phyloP scores from a whole-genome alignment of 169 alveolate species.

The Plasmodium vivax region DNA sequence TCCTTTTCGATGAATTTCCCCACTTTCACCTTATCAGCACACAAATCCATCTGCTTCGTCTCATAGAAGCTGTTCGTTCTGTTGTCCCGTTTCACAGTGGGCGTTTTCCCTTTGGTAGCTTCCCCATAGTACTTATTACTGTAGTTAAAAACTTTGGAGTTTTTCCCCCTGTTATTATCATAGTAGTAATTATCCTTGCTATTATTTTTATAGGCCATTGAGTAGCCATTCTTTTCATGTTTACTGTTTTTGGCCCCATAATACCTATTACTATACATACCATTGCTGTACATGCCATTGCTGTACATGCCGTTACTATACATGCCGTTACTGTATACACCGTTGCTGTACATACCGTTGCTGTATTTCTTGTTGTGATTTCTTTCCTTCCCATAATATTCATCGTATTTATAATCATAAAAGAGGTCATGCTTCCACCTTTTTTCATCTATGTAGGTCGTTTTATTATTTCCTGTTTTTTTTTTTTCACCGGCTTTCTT shows the following conservation, averaged over 20 bases:
- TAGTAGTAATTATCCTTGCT: conserved; percentile 18
- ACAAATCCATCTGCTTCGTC: neutral
- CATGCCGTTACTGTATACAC: neutral
- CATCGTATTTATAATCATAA: conserved; percentile 64
- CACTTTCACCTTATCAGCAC: neutral
- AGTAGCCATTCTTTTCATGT: conserved; percentile 13
- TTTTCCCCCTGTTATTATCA: neutral
- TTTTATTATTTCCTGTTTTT: conserved; percentile 2
- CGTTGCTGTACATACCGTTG: neutral
- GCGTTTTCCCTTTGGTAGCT: neutral
- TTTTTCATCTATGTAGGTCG: conserved; percentile 24
- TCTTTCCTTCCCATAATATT: conserved; percentile 27
- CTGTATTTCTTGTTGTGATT: neutral
- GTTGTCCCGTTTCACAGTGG: neutral
- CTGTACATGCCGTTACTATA: neutral
- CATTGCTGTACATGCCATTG: neutral
- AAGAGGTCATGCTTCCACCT: conserved; percentile 72
- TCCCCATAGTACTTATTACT: conserved; percentile 22
- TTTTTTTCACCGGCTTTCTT: conserved; percentile 14
- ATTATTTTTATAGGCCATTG: conserved; percentile 28
- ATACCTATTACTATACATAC: neutral
- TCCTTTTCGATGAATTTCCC: neutral
- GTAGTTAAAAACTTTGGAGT: neutral
- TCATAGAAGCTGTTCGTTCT: neutral
- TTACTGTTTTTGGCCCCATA: conserved; percentile 17